Percentiles rank a stretch among this genome's conserved stretches.
Conservation (phyloP, 441 rosid species). For the Gossypium gossypioides region DNA sequence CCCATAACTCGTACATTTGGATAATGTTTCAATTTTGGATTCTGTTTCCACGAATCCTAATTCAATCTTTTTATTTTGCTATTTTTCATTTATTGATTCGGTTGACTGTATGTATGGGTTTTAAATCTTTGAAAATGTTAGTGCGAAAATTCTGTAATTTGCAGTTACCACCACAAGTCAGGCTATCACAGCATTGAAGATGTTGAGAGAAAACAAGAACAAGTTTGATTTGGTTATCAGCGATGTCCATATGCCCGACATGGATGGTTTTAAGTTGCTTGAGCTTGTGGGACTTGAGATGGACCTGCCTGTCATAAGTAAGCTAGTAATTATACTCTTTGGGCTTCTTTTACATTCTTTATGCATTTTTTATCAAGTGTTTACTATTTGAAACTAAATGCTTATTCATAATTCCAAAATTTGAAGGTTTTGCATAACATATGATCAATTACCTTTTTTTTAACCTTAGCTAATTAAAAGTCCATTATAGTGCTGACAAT, state of each 20-base stretch:
- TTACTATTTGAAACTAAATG: not conserved
- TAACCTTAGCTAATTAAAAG: too few species aligned
- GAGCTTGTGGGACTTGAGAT: constrained; percentile 60
- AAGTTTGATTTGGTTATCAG: constrained; percentile 57
- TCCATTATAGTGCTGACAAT: too few species aligned
- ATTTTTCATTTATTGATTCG: not conserved
- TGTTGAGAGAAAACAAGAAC: constrained; percentile 53
- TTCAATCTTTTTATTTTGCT: constrained; percentile 1
- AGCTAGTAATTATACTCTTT: constrained; percentile 9
- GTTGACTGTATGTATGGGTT: constrained; percentile 8
- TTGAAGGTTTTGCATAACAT: not conserved
- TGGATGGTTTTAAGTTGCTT: constrained; percentile 64
- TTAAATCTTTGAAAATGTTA: constrained; percentile 1
- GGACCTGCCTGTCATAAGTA: constrained; percentile 65
- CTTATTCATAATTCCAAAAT: not conserved
- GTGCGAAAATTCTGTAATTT: constrained; percentile 18
- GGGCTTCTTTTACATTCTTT: not conserved
- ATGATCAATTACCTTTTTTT: too few species aligned
- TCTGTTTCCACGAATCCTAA: not conserved
- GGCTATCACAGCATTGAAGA: constrained; percentile 38
- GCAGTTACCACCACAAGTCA: constrained; percentile 51
- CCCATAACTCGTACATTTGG: not conserved
- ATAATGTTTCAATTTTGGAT: not conserved
- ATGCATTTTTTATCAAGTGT: not conserved
- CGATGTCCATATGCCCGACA: constrained; percentile 69